Evolutionary conservation across 805 yeast species (phyloP).

Genomic region (Candida ipomoeae): DNA sequence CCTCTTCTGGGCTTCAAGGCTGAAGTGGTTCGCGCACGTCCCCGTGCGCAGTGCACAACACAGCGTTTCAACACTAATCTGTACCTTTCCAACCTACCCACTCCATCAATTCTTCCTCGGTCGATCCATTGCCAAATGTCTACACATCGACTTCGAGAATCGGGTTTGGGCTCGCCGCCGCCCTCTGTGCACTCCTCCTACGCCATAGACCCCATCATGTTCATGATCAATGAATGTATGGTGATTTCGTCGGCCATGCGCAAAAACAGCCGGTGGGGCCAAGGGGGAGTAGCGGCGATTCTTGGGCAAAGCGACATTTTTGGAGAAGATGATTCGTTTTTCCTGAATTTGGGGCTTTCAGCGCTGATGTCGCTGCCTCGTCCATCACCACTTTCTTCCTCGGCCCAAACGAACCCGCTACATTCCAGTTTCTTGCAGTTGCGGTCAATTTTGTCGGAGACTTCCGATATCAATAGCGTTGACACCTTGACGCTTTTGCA

Average conservation of each 20-base stretch:
- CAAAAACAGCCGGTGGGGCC: slow-evolving; percentile 60
- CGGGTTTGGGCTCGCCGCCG: neutral
- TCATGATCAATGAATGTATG: slow-evolving; percentile 86
- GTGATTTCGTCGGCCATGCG: slow-evolving; percentile 86
- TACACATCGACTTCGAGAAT: neutral
- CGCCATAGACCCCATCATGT: slow-evolving; percentile 72
- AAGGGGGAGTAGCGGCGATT: slow-evolving; percentile 79
- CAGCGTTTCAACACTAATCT: neutral
- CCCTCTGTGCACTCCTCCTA: slow-evolving; percentile 1
- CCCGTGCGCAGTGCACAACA: slow-evolving; percentile 5
- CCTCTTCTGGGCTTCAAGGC: too few relatives aligned
- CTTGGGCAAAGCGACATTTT: slow-evolving; percentile 61
- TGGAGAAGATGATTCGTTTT: slow-evolving; percentile 39
- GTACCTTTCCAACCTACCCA: too few relatives aligned
- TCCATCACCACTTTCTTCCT: slow-evolving; percentile 21
- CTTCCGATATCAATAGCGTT: slow-evolving; percentile 47
- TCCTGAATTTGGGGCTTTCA: slow-evolving; percentile 16
- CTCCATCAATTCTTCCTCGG: neutral
- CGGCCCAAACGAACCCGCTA: slow-evolving; percentile 48
- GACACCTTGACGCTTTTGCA: slow-evolving; percentile 73
- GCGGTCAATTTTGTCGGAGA: slow-evolving; percentile 62
- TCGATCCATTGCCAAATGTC: neutral
- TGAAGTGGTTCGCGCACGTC: slow-evolving; percentile 1
- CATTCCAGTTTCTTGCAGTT: slow-evolving; percentile 76
- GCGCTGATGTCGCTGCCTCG: slow-evolving; percentile 13